Base-by-base conservation (phyloP, 2,329 filamentous ascomycete species). In the Aspergillus spinulosporus region DNA sequence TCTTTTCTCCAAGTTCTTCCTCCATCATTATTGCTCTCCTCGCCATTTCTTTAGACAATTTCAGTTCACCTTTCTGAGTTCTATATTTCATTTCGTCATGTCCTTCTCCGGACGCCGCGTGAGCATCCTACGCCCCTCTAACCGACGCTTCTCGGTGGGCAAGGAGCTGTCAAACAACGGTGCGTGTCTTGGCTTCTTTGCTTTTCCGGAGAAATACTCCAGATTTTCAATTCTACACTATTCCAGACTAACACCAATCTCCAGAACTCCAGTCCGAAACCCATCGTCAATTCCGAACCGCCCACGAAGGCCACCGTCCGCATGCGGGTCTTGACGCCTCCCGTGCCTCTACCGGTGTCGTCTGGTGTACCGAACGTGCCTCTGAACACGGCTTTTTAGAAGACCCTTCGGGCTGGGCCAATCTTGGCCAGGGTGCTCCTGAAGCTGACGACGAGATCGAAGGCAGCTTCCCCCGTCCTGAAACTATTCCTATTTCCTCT, bases 371-470 rank as follows among this genome's bases (percentile, higher is more conserved):
- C 36, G 76, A 79, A 56, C 88, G 90, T 65, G 92, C 92, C 53
- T 84, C 86, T 72, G 92, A 97, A 76, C 89, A 93, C 76, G 93
- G 93, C 66, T 97, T 88, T 78, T 78, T 85, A 49, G 92, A 97
- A 3, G 82, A 92, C 64, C 92, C 91, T 8, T 82, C 88, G 2
- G 76, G 81, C 61, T 97, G 93, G 93, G 92, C 93, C 57, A 97
- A 97, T 72, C 80, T 97, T 52, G 93, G 93, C 32, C 93, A 97
- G 78, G 92, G 92, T 65, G 92, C 92, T 12, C 92, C 92, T 43
- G 92, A 97, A 74, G 93, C 95, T 59, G 93, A 96, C 66, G 90
- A 95, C 64, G 91, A 94, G 62, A 97, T 97, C 67, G 84, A 87
- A 67, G 91, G 92, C 56, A 94, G 89, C 77, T 97, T 97, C 72